Evolutionary conservation across 192 early-diverging fungal species (phyloP).

Genomic region (Backusella australiensis): DNA sequence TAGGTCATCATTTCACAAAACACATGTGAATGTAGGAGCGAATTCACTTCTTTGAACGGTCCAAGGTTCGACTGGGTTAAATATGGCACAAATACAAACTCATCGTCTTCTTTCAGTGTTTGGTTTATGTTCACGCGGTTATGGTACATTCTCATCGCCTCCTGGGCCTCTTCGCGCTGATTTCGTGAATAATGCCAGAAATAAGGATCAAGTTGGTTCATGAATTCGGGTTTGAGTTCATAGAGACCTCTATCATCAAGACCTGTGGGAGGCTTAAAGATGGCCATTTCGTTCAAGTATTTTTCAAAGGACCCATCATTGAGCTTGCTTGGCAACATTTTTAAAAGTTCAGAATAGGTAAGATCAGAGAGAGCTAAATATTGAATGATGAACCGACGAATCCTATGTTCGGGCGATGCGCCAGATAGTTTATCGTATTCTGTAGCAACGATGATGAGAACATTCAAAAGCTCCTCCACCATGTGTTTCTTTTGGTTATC

Average conservation of each 20-base stretch:
- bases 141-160: constrained; percentile 54
- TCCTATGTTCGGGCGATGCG: constrained; percentile 58
- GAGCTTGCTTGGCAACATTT: constrained; percentile 78
- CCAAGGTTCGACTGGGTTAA: constrained; percentile 53
- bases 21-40: constrained; percentile 67
- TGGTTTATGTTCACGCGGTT: constrained; percentile 9
- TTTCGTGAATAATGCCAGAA: constrained; percentile 94
- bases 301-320: constrained; percentile 71
- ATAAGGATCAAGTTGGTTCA: constrained; percentile 88
- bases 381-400: constrained; percentile 86
- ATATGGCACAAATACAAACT: constrained; percentile 46
- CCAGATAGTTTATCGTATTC: constrained; percentile 73
- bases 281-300: constrained; percentile 72
- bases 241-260: constrained; percentile 84
- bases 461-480: constrained; percentile 86
- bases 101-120: constrained; percentile 28
- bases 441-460: constrained; percentile 78
- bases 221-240: constrained; percentile 83
- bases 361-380: constrained; percentile 63
- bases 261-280: constrained; percentile 77
- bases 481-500: constrained; percentile 68
- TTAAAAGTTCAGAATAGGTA: constrained; percentile 81
- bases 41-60: constrained; percentile 67
- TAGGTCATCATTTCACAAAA: constrained; percentile 80
- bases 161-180: constrained; percentile 87